Base-by-base conservation (phyloP, 139 green algal genomes). In the Tetradesmus lagerheimii region DNA sequence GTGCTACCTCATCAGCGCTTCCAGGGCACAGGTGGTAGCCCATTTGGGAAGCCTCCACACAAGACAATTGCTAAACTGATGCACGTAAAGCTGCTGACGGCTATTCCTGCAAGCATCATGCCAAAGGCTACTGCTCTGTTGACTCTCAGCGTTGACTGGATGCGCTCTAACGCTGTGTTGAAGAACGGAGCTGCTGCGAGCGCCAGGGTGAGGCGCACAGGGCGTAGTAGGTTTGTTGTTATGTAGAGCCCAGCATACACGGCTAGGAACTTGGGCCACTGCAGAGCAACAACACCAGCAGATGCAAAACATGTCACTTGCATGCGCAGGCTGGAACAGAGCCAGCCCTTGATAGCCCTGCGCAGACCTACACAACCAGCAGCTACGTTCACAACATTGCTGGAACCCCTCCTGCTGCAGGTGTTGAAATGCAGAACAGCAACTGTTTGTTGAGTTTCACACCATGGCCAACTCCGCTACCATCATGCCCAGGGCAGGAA, bases 151-250 rank as follows among this genome's bases (percentile, higher is more conserved):
- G 41, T 50, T 67, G 18, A 31, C 64, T 83, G 77, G 3, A 76
- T 87, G 45, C 64, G 1, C 1, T 84, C 71, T 35, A 92, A 67
- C 29, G 82, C 66, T 15, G 11, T 62, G 45, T 91, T 89, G 67
- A 95, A 93, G 1, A 89, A 57, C 0, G 93, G 93, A 4, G 93
- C 93, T n/a, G 89, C 93, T 14, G 91, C 90, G 1, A 95, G 39
- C 0, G 93, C 93, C 15, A 94, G 66, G 12, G 76, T 93, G 2
- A 95, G 85, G 20, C 93, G 90, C 12, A 94, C 35, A 9, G 93
- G 93, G 20, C 93, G 85, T 75, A 94, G 86, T 76, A 95, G 88
- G 81, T 88, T 91, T 35, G 81, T 85, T 0, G 75, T 85, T 0
- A 92, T 27, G 74, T 90, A 95, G 15, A 95, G 89, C 18, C 91